A percentile compares a stretch with the other conserved stretches of the same genome.
These are phyloP conservation scores for Hymenoscyphus repandus DNA, from an alignment of 2,329 filamentous ascomycete species.

Conservation along the genomic window DNA sequence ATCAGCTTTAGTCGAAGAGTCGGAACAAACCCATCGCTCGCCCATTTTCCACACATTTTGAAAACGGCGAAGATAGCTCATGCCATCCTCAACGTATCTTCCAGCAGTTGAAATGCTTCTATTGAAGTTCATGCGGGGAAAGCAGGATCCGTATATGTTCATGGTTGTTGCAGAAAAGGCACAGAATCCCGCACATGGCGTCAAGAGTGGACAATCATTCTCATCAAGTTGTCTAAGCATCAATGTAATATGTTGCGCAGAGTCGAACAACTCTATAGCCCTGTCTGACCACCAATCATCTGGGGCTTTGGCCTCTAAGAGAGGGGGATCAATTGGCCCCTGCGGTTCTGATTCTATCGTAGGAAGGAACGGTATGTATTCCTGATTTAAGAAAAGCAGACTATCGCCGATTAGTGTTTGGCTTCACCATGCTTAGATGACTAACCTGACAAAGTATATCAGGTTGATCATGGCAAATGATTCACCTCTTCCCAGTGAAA, in stretches of 20 bases:
- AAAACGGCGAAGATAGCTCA: too few species aligned
- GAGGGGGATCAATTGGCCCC: slow-evolving; percentile 38
- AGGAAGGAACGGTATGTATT: slow-evolving; percentile 41
- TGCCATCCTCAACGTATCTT: too few species aligned
- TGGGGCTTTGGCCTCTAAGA: slow-evolving; percentile 35
- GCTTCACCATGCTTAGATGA: background rate
- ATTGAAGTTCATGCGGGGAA: slow-evolving; percentile 36
- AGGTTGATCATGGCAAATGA: slow-evolving; percentile 40
- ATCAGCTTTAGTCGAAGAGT: too few species aligned
- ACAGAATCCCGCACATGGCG: slow-evolving; percentile 42
- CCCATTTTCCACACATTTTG: too few species aligned
- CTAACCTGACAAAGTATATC: slow-evolving; percentile 39
- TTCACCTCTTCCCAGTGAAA: slow-evolving; percentile 37
- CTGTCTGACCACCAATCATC: slow-evolving; percentile 38
- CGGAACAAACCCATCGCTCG: too few species aligned
- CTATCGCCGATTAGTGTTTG: slow-evolving; percentile 20
- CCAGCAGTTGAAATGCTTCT: too few species aligned
- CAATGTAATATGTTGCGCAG: slow-evolving; percentile 33
- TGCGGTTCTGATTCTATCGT: slow-evolving; percentile 31
- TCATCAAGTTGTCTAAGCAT: slow-evolving; percentile 36
- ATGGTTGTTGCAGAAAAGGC: slow-evolving; percentile 40
- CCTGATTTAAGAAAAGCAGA: slow-evolving; percentile 37
- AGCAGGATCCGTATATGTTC: slow-evolving; percentile 37
- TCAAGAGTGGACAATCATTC: slow-evolving; percentile 34
- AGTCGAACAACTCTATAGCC: slow-evolving; percentile 33